Base-by-base conservation (phyloP, 2,329 filamentous ascomycete genomes). In the Rugonectria rugulosa region DNA sequence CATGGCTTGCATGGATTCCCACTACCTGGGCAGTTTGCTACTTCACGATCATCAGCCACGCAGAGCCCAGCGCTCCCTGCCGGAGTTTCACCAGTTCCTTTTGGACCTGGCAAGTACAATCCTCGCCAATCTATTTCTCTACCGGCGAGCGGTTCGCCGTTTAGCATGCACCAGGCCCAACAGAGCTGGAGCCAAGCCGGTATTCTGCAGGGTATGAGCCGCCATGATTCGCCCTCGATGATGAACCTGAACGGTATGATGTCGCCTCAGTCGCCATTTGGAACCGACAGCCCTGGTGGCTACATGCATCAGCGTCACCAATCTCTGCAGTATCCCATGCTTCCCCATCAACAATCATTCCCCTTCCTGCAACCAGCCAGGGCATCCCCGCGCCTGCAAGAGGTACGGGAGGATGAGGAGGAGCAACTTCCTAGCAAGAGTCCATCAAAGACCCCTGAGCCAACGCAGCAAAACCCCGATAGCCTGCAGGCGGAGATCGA, bases 401-500 rank as follows among this genome's bases (percentile, higher is more conserved):
- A 92, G 60, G 80, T 93, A 14, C 84, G 82, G n/a, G 89, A 92
- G 69, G 87, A 86, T 51, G 88, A 56, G 26, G 53, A 91, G 19
- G 88, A 90, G 61, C 88, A 90, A 55, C 71, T 73, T 1, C 59
- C 56, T 21, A 75, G 68, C 63, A 81, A 84, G 72, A 83, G 77
- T 53, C 79, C 78, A 9, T 83, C 81, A 2, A 83, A 81, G 66
- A 83, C 81, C 0, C 80, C 83, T 0, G 81, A 87, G 64, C 77
- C 81, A 9, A 52, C 64, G 10, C 73, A 74, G 41, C 77, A 77
- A 40, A 75, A 81, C 47, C 73, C 76, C 41, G 89, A 93, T 64
- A 92, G 92, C 63, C 81, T 96, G 20, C 92, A 97, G 70, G 88
- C 88, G 59, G 92, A 95, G 63, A 88, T 96, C 52, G 89, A 95